Evolutionary conservation across 2,329 filamentous ascomycete species (phyloP).

Genomic region (Talaromyces sp.): DNA sequence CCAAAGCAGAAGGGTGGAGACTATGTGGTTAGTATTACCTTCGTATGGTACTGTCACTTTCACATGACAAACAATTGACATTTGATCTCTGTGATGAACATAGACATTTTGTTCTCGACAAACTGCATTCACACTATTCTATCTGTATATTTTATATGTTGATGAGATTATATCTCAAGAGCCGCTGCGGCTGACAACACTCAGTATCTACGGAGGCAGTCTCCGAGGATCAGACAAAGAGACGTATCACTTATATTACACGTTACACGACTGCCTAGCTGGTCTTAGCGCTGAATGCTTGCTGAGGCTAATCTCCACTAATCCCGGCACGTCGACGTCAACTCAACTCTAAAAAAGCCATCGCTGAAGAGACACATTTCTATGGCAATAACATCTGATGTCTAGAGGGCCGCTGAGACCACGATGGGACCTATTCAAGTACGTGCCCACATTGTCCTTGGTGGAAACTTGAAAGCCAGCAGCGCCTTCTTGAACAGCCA

Average conservation of each 20-base stretch:
- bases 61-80: not conserved
- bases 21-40: not conserved
- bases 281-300: not conserved
- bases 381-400: not conserved
- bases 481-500: too few species aligned
- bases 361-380: not conserved
- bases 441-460: not conserved
- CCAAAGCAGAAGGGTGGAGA: not conserved
- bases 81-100: not conserved
- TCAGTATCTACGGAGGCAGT: not conserved
- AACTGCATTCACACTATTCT: not conserved
- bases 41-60: not conserved
- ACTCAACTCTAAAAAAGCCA: slow-evolving; percentile 3
- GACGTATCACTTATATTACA: not conserved
- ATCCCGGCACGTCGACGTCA: not conserved
- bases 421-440: not conserved
- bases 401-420: not conserved
- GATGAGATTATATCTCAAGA: not conserved
- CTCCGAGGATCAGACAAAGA: not conserved
- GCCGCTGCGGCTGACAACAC: not conserved
- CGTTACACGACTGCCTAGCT: not conserved
- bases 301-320: slow-evolving; percentile 2
- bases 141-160: too few species aligned
- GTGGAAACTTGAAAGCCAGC: not conserved
- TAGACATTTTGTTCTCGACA: not conserved